These are phyloP conservation scores for Dryadomyces quercivorus DNA, from an alignment of 2,329 filamentous ascomycete species.

Conservation along the genomic window DNA sequence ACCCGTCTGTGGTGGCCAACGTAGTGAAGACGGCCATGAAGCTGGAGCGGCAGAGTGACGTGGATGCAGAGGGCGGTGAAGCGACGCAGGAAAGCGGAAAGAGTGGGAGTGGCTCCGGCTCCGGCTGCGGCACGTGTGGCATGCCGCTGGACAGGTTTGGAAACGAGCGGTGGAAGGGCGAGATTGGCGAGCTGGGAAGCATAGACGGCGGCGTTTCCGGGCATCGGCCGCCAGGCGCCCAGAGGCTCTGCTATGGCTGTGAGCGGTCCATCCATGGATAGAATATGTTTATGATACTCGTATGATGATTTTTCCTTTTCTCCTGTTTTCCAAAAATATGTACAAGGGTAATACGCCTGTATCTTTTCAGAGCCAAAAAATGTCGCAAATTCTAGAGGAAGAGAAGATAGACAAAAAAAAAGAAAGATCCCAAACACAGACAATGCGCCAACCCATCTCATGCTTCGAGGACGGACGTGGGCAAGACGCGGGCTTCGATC, in stretches of 20 bases:
- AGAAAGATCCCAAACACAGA: too few species aligned
- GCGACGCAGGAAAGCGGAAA: neutral
- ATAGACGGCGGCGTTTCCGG: slow-evolving; percentile 14
- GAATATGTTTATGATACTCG: neutral
- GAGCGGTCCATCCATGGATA: slow-evolving; percentile 48
- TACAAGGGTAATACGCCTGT: neutral
- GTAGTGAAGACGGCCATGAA: slow-evolving; percentile 88
- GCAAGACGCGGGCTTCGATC: slow-evolving; percentile 51
- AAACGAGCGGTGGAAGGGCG: slow-evolving; percentile 51
- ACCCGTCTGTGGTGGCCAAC: slow-evolving; percentile 86
- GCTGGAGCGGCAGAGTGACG: slow-evolving; percentile 39
- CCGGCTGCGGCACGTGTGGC: slow-evolving; percentile 55
- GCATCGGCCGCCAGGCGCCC: slow-evolving; percentile 13
- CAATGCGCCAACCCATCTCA: neutral
- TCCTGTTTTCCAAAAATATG: neutral
- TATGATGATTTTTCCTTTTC: neutral
- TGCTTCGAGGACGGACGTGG: slow-evolving; percentile 21
- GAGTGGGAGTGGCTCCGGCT: too few species aligned
- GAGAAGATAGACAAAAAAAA: too few species aligned
- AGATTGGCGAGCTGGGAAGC: slow-evolving; percentile 35
- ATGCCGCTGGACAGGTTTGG: slow-evolving; percentile 52
- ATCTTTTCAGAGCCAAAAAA: neutral
- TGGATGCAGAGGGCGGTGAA: neutral
- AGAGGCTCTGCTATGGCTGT: slow-evolving; percentile 60
- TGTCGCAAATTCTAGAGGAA: too few species aligned